Evolutionary conservation across 2,329 filamentous ascomycete species (phyloP), one percentile per base, ranked within the genome.

Genomic region (Elsinoe arachidis): DNA sequence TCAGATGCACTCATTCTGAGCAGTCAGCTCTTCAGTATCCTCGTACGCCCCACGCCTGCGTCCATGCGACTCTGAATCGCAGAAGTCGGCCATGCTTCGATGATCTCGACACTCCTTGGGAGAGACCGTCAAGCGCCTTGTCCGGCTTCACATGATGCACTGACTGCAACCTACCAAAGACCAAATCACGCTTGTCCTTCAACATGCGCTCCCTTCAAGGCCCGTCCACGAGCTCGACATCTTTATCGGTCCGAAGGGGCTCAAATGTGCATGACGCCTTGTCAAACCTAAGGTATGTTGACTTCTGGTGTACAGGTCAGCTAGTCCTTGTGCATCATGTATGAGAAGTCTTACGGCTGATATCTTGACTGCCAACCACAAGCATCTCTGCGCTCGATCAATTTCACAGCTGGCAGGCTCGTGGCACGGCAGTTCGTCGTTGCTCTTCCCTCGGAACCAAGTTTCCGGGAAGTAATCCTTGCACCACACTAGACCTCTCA

Each of bases 401-500:
- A 78, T 76, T 0, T 73, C 74, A 66, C 84, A 84, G 0, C 80
- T 84, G 0, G 81, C 71, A 0, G 80, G 69, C 63, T 88, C 85
- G 44, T 87, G 79, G 14, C 78, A 78, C 41, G 83, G 79, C 60
- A 87, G 84, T 9, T 86, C 82, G n/a, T 87, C 84, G 23, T 87
- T 84, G 4, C 83, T 75, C 58, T 78, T 78, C 1, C 78, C 76
- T 7, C 76, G 75, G 64, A 88, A 88, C 80, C 81, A 87, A 0
- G 75, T 71, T 0, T 69, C 57, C 0, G 84, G 83, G 55, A 80
- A 84, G 58, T 85, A 85, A 9, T 74, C 73, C 1, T 82, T 75
- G 0, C 78, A 73, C 73, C 82, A 88, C 1, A 83, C 67, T 1
- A 87, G 71, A 0, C 86, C 86, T 1, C 84, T 76, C 57, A 88